Conservation (phyloP, 257 asterid genomes). For the Solanum medicagineum region DNA sequence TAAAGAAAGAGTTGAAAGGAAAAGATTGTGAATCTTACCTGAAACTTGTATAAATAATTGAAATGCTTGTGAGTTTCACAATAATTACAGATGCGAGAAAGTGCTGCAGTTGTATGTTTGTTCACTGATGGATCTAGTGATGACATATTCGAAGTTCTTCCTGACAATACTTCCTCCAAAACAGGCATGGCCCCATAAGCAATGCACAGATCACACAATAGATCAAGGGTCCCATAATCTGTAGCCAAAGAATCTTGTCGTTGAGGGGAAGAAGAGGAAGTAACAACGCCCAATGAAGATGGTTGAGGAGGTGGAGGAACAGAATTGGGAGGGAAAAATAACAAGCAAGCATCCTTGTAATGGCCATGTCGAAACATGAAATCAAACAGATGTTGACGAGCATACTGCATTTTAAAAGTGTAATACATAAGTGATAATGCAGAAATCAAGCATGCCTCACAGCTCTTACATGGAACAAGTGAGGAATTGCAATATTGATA, state of each 20-base stretch:
- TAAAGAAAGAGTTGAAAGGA: conserved; percentile 2
- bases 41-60: conserved; percentile 83
- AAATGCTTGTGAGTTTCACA: conserved; percentile 93
- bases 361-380: conserved; percentile 95
- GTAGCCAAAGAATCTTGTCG: conserved; percentile 73
- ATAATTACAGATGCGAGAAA: conserved; percentile 76
- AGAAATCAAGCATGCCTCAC: neutral
- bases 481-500: neutral
- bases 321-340: conserved; percentile 71
- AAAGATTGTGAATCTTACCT: conserved; percentile 34
- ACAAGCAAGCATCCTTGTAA: conserved; percentile 72
- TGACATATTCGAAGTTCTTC: conserved; percentile 28
- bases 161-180: conserved; percentile 73
- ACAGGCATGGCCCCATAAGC: conserved; percentile 83
- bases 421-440: neutral
- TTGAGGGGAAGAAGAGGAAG: conserved; percentile 86
- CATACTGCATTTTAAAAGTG: conserved; percentile 54
- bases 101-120: conserved; percentile 82
- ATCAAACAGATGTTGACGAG: conserved; percentile 78
- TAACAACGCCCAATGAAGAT: conserved; percentile 42
- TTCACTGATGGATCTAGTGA: conserved; percentile 46
- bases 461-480: neutral
- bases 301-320: conserved; percentile 65
- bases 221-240: conserved; percentile 86
- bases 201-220: conserved; percentile 77